Conservation (phyloP, 2,329 filamentous ascomycete genomes). For the Colletotrichum sp. region DNA sequence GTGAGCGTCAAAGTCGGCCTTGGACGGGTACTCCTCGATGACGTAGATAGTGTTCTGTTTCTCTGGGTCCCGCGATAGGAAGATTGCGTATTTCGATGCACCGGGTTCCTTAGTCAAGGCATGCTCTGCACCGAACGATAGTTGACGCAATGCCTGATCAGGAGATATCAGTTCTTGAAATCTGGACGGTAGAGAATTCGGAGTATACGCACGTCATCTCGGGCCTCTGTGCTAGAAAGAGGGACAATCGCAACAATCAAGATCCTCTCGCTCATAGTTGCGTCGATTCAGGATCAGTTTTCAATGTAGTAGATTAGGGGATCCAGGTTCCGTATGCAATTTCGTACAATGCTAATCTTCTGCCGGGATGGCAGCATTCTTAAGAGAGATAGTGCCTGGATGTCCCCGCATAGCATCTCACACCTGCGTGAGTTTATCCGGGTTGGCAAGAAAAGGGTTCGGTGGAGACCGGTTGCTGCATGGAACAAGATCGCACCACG, state of each 20-base stretch:
- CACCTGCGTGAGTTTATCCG: neutral
- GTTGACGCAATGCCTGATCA: neutral
- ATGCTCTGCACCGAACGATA: neutral
- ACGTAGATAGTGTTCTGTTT: neutral
- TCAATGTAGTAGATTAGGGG: neutral
- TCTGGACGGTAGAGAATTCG: neutral
- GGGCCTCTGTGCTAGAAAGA: neutral
- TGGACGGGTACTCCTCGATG: neutral
- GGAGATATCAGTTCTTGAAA: neutral
- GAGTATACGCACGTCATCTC: neutral
- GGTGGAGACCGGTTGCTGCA: neutral
- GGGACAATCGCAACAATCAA: neutral
- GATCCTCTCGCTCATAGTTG: neutral
- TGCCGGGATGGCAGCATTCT: neutral
- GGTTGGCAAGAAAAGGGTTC: neutral
- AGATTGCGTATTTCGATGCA: neutral
- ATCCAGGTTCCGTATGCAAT: fast-evolving
- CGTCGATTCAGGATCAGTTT: neutral
- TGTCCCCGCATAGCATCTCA: neutral
- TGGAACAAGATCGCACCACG: neutral
- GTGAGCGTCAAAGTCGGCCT: neutral
- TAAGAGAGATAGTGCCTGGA: neutral
- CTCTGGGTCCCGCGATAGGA: neutral
- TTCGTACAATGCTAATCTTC: neutral
- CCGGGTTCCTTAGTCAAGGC: neutral